Percentiles rank a stretch among this genome's conserved stretches.
Evolutionary conservation across 257 asterid genomes (phyloP).

Genomic region (Ophiorrhiza pumila): DNA sequence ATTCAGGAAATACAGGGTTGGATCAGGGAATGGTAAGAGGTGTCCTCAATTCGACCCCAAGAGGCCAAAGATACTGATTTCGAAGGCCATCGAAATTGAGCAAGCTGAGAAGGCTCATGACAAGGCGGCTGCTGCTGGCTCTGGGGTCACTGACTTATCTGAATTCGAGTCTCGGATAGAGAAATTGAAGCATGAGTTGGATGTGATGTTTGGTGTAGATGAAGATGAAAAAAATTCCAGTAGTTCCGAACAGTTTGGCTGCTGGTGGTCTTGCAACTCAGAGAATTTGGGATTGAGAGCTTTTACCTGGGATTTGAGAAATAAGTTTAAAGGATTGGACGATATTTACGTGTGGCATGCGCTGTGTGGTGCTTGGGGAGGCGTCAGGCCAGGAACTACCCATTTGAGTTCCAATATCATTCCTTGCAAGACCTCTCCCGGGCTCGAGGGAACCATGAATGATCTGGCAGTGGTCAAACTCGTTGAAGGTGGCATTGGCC

Average conservation of each 20-base stretch:
- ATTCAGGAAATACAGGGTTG: conserved; percentile 47
- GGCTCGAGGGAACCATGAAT: conserved; percentile 66
- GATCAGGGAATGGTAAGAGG: conserved; percentile 39
- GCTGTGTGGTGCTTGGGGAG: conserved; percentile 76
- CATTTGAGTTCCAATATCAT: conserved; percentile 42
- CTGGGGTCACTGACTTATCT: conserved; percentile 43
- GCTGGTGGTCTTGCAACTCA: background rate
- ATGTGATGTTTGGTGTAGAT: conserved; percentile 42
- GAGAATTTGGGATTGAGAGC: conserved; percentile 38
- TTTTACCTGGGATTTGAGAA: conserved; percentile 41
- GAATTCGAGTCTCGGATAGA: conserved; percentile 30
- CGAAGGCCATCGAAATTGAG: conserved; percentile 72
- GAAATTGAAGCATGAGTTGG: conserved; percentile 34
- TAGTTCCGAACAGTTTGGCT: background rate
- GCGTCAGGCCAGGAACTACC: conserved; percentile 63
- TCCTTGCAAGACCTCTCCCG: conserved; percentile 55
- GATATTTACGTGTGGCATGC: conserved; percentile 80
- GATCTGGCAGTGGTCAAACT: conserved; percentile 74
- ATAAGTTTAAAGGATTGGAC: conserved; percentile 53
- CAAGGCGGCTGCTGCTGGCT: conserved; percentile 35
- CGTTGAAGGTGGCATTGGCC: conserved; percentile 69
- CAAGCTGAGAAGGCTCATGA: conserved; percentile 56
- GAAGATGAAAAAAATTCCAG: conserved; percentile 11
- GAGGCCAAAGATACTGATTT: conserved; percentile 57
- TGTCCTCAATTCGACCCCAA: conserved; percentile 48